phyloP scores from a whole-genome alignment of 352 stramenopile genomes.

The Pythium brachiatum region DNA sequence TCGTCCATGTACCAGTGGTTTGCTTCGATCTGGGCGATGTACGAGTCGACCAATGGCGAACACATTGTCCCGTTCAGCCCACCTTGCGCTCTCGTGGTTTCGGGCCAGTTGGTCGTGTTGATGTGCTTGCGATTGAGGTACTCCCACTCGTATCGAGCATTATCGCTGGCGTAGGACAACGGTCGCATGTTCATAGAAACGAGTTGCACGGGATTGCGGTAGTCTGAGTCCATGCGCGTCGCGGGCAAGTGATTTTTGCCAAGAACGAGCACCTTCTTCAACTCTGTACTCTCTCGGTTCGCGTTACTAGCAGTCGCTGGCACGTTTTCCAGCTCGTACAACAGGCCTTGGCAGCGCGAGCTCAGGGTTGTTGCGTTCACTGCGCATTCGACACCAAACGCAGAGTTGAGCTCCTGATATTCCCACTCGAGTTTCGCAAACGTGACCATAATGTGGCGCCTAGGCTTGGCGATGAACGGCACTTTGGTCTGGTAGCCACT shows the following conservation, averaged over 20 bases:
- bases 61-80: neutral
- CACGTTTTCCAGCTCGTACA: conserved; percentile 8
- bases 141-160: conserved; percentile 29
- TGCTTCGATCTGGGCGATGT: conserved; percentile 13
- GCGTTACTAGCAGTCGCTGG: conserved; percentile 3
- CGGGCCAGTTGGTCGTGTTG: conserved; percentile 2
- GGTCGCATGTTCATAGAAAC: conserved; percentile 21
- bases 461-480: conserved; percentile 4
- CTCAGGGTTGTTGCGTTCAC: neutral
- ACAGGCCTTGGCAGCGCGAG: conserved; percentile 10
- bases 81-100: neutral
- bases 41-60: conserved; percentile 22
- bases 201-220: conserved; percentile 24
- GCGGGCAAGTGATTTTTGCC: conserved; percentile 7
- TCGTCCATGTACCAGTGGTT: conserved; percentile 25
- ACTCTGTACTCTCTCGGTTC: neutral
- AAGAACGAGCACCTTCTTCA: conserved; percentile 11
- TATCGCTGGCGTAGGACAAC: conserved; percentile 19
- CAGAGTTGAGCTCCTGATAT: neutral
- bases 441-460: conserved; percentile 8
- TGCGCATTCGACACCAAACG: conserved; percentile 10
- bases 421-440: conserved; percentile 21
- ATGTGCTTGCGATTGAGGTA: conserved; percentile 23
- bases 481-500: neutral
- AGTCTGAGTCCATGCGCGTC: neutral